Evolutionary conservation across 169 alveolate genomes (phyloP).

Genomic region (Plasmodium yoelii): DNA sequence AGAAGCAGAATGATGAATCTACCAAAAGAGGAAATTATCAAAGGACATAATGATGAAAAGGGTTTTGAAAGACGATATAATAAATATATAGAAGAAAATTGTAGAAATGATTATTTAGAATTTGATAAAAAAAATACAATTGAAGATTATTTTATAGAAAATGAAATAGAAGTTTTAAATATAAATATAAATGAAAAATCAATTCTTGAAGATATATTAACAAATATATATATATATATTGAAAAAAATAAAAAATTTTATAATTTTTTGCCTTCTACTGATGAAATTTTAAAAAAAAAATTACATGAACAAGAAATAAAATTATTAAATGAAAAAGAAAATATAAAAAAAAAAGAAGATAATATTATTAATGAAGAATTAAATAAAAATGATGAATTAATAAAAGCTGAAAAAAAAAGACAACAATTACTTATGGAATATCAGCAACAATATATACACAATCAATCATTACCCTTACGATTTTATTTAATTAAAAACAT

Average conservation of each 20-base stretch:
- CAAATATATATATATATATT: conserved; percentile 46
- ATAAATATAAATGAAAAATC: conserved; percentile 45
- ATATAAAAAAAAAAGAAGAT: conserved; percentile 8
- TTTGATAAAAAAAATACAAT: conserved; percentile 42
- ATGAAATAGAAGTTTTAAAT: conserved; percentile 28
- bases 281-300: conserved; percentile 25
- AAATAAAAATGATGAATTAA: conserved; percentile 39
- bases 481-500: conserved; percentile 58
- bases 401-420: conserved; percentile 68
- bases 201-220: conserved; percentile 29
- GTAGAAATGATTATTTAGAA: conserved; percentile 57
- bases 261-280: conserved; percentile 53
- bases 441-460: conserved; percentile 60
- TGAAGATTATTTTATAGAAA: conserved; percentile 58
- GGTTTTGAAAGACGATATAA: conserved; percentile 69
- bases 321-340: conserved; percentile 20
- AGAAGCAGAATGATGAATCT: conserved; percentile 61
- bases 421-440: conserved; percentile 48
- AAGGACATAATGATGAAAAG: conserved; percentile 70
- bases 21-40: conserved; percentile 41
- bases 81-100: conserved; percentile 39
- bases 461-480: conserved; percentile 54
- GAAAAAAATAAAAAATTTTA: conserved; percentile 50
- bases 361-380: conserved; percentile 21
- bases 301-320: conserved; percentile 12